Percentiles rank a stretch among this genome's conserved stretches.
Evolutionary conservation across 163 green algal genomes (phyloP).

Genomic region (Chloroidium sp.): DNA sequence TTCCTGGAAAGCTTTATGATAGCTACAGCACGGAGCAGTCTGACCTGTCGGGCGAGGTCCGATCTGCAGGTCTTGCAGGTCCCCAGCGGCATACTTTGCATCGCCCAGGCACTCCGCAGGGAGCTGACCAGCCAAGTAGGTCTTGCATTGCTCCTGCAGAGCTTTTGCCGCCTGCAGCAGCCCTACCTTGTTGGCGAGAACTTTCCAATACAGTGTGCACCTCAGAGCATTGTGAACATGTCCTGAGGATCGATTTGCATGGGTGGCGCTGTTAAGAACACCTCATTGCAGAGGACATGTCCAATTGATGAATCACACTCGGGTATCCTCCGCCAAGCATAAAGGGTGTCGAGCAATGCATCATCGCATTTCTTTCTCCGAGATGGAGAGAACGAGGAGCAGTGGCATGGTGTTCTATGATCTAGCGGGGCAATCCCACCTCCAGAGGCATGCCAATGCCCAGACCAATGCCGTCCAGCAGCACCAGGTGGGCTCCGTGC

Average conservation of each 20-base stretch:
- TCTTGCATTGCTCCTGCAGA: slow-evolving; percentile 32
- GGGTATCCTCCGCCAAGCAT: too few species aligned
- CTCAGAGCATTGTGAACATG: not conserved
- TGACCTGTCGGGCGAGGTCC: too few species aligned
- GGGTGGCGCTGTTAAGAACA: too few species aligned
- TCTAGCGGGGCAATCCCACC: slow-evolving; percentile 4
- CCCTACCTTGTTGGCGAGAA: not conserved
- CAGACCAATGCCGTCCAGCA: slow-evolving; percentile 91
- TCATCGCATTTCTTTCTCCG: too few species aligned
- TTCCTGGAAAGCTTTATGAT: too few species aligned
- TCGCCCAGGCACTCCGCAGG: slow-evolving; percentile 22
- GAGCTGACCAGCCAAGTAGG: slow-evolving; percentile 43
- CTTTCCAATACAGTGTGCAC: not conserved
- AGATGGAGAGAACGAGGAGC: too few species aligned
- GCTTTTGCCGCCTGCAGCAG: slow-evolving; percentile 13
- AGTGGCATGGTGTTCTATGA: too few species aligned
- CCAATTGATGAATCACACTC: not conserved
- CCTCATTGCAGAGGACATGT: not conserved
- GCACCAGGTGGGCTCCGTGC: slow-evolving; percentile 83
- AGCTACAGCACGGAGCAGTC: too few species aligned
- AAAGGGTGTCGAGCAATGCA: too few species aligned
- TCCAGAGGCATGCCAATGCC: slow-evolving; percentile 52
- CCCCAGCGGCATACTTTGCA: slow-evolving; percentile 19
- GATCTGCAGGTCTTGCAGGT: slow-evolving; percentile 1
- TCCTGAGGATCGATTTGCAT: too few species aligned